A percentile compares a stretch with the other conserved stretches of the same genome.
Conservation (phyloP, 129 eudicot species). For the sunflower (Helianthus annuus) region HanXRQr2.0-SUNRISE NC_035435.2:33198968-33199467, state of each 20-base stretch:
- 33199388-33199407: not conserved
- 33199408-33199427: not conserved
- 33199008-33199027: conserved; percentile 7
- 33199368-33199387: too few relatives aligned
- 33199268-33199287: conserved; percentile 16
- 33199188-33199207: conserved; percentile 20
- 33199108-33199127: too few relatives aligned
- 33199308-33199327: conserved; percentile 24
- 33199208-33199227: conserved; percentile 32
- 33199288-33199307: conserved; percentile 10
- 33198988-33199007: not conserved
- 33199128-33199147: not conserved
- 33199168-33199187: not conserved
- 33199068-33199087: too few relatives aligned
- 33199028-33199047: not conserved
- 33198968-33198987: not conserved
- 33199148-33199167: not conserved
- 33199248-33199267: not conserved
- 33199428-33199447: conserved; percentile 11
- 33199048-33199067: not conserved
- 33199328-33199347: not conserved
- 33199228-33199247: conserved; percentile 8
- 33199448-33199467: not conserved
- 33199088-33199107: too few relatives aligned
- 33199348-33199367: not conserved